Conservation (phyloP, 192 early-diverging fungal genomes). For the Ambispora gerdemannii region DNA sequence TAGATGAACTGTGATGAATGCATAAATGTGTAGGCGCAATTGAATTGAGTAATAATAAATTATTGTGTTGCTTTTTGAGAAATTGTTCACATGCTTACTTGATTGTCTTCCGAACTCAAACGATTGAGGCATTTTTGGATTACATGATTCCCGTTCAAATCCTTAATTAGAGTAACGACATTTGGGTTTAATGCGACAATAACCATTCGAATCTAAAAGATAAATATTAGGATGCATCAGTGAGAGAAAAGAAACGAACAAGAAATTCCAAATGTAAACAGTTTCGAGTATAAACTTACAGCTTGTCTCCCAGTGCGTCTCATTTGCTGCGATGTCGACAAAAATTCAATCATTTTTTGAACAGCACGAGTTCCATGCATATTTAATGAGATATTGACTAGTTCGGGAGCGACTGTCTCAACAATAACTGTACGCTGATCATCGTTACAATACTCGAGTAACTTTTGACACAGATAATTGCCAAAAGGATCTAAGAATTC, state of each 20-base stretch:
- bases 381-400: conserved; percentile 79
- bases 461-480: conserved; percentile 88
- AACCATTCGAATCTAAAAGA: conserved; percentile 68
- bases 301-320: not conserved
- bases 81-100: too few relatives aligned
- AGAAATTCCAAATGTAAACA: too few relatives aligned
- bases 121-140: conserved; percentile 87
- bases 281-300: not conserved
- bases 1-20: conserved; percentile 67
- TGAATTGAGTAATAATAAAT: not conserved
- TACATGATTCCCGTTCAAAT: conserved; percentile 90
- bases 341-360: conserved; percentile 84
- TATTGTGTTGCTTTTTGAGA: too few relatives aligned
- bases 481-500: conserved; percentile 75
- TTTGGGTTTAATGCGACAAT: conserved; percentile 63
- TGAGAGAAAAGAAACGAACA: too few relatives aligned
- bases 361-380: conserved; percentile 94
- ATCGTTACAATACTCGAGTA: conserved; percentile 80
- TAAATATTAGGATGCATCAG: too few relatives aligned
- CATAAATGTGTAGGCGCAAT: not conserved
- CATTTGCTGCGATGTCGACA: conserved; percentile 61
- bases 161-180: conserved; percentile 82
- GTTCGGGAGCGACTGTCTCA: conserved; percentile 64
- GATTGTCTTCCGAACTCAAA: conserved; percentile 71
- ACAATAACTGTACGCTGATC: conserved; percentile 73